phyloP scores from a whole-genome alignment of 2,329 filamentous ascomycete species.

The Fusarium sp. region DNA sequence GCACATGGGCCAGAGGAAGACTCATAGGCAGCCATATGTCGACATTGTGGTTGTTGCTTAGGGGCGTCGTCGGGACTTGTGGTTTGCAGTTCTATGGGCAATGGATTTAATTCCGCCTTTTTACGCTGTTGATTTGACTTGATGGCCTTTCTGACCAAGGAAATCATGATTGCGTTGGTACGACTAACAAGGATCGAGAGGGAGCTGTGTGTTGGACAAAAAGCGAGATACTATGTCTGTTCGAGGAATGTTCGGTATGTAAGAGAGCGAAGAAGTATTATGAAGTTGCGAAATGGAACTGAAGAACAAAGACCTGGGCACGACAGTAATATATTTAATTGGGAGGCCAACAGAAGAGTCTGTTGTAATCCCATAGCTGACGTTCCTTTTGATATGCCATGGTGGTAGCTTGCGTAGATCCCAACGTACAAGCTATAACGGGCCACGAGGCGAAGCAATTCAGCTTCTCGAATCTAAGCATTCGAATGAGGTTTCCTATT shows the following conservation, averaged over 20 bases:
- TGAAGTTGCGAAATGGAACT: neutral
- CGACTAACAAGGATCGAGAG: neutral
- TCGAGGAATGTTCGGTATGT: neutral
- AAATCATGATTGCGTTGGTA: slow-evolving; percentile 26
- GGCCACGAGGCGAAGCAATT: slow-evolving; percentile 7
- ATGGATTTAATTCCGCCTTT: neutral
- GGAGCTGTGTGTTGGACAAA: neutral
- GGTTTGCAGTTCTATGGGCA: slow-evolving; percentile 13
- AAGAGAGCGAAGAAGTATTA: neutral
- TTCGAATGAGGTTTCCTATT: slow-evolving; percentile 46
- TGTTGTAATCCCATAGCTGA: neutral
- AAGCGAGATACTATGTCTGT: neutral
- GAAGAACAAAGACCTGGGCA: neutral
- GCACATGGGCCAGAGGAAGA: slow-evolving; percentile 45
- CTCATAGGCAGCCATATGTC: slow-evolving; percentile 38
- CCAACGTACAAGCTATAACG: neutral
- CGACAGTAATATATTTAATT: slow-evolving; percentile 24
- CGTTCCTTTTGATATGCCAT: neutral
- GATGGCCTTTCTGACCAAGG: slow-evolving; percentile 30
- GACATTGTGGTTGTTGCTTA: slow-evolving; percentile 37
- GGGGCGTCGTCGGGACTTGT: neutral
- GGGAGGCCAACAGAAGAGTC: neutral
- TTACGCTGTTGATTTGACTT: slow-evolving; percentile 19
- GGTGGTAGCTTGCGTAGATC: slow-evolving; percentile 3
- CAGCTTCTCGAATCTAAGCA: neutral